Evolutionary conservation across 768 basidiomycete species (phyloP).

Genomic region (Lentinula sp.): DNA sequence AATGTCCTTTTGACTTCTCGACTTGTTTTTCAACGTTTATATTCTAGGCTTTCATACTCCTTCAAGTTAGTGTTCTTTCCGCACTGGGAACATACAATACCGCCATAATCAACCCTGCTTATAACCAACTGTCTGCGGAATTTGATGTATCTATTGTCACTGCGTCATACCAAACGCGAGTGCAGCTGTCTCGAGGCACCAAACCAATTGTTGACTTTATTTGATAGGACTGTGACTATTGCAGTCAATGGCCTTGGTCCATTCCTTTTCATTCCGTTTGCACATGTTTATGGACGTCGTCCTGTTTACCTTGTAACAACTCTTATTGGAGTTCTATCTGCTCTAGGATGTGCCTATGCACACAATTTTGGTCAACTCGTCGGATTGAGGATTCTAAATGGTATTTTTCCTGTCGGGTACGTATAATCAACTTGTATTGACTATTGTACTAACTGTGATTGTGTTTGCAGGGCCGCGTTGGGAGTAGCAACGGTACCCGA

Average conservation of each 20-base stretch:
- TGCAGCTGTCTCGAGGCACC: not conserved
- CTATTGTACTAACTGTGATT: not conserved
- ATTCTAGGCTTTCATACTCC: not conserved
- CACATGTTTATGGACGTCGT: not conserved
- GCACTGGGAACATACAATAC: not conserved
- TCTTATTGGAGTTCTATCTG: not conserved
- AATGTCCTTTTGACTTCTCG: not conserved
- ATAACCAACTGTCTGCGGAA: not conserved
- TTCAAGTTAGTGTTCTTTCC: slow-evolving; percentile 2
- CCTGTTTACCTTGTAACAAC: slow-evolving; percentile 2
- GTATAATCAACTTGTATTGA: not conserved
- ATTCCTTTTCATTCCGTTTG: slow-evolving; percentile 4
- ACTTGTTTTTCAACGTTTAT: not conserved
- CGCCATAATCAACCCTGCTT: slow-evolving; percentile 1
- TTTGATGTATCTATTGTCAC: slow-evolving; percentile 1
- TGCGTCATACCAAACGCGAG: slow-evolving; percentile 3
- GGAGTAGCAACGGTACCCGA: not conserved
- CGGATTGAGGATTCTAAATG: not conserved
- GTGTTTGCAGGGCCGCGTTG: not conserved
- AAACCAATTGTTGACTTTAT: not conserved
- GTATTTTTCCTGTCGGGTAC: slow-evolving; percentile 5
- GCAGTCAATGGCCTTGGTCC: slow-evolving; percentile 1
- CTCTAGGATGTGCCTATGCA: slow-evolving; percentile 1
- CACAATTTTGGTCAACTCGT: slow-evolving; percentile 2
- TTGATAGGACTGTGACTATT: not conserved